Evolutionary conservation across 768 basidiomycete genomes (phyloP).

Genomic region (Lepiota brunneoincarnata): DNA sequence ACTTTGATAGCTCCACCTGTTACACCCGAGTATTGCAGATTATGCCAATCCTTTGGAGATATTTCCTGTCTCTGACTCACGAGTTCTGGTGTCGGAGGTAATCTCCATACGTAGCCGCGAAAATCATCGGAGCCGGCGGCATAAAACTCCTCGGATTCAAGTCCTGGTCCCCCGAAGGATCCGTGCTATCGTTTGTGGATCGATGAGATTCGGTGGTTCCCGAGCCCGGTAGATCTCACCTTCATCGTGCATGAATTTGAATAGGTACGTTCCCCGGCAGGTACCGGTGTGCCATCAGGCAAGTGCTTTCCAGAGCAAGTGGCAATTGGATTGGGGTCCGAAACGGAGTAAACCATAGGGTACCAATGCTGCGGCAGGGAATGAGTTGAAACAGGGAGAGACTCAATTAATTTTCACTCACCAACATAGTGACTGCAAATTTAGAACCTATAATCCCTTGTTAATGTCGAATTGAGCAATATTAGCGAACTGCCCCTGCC

Average conservation of each 20-base stretch:
- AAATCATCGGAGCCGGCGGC: conserved; percentile 85
- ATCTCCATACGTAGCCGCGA: conserved; percentile 72
- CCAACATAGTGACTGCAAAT: conserved; percentile 66
- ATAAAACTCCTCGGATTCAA: conserved; percentile 57
- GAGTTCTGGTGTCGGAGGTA: conserved; percentile 52
- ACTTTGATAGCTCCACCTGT: conserved; percentile 30
- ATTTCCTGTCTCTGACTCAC: conserved; percentile 44
- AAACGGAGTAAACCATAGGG: conserved; percentile 68
- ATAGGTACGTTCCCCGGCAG: conserved; percentile 51
- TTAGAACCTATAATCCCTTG: conserved; percentile 44
- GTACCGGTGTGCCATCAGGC: conserved; percentile 52
- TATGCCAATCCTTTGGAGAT: conserved; percentile 42
- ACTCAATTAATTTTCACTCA: conserved; percentile 27
- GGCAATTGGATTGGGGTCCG: conserved; percentile 69
- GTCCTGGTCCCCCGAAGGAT: conserved; percentile 63
- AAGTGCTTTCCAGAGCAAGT: conserved; percentile 57
- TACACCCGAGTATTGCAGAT: conserved; percentile 26
- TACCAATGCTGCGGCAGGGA: conserved; percentile 49
- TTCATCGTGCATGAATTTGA: conserved; percentile 79
- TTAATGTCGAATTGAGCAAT: background rate
- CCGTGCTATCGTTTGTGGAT: conserved; percentile 51
- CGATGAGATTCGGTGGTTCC: background rate
- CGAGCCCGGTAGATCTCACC: conserved; percentile 31
- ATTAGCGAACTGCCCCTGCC: conserved; percentile 35
- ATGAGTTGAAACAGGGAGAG: conserved; percentile 14